These are phyloP conservation scores for Botrytis fabae DNA, from an alignment of 2,329 filamentous ascomycete species.

Conservation along the genomic window DNA sequence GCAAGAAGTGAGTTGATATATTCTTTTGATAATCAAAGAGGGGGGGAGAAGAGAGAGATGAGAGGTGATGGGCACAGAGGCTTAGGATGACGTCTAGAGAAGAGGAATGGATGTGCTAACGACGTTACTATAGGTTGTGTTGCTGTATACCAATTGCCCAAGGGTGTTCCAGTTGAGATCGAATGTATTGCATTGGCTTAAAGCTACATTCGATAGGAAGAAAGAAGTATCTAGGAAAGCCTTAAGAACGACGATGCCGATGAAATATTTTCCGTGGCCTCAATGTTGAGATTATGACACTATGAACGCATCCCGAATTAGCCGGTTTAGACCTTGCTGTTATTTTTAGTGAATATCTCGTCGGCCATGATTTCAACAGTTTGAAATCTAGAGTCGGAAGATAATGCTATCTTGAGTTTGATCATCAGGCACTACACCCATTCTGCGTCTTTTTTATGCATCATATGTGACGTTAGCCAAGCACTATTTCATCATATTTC, in stretches of 20 bases:
- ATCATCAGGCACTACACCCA: not conserved
- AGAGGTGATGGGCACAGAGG: not conserved
- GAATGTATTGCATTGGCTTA: conserved; percentile 78
- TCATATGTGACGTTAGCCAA: not conserved
- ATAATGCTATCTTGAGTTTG: not conserved
- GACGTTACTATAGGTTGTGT: conserved; percentile 58
- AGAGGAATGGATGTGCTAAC: conserved; percentile 9
- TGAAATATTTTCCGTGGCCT: not conserved
- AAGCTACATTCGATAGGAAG: not conserved
- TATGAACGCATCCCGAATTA: not conserved
- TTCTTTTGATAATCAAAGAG: not conserved
- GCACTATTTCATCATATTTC: not conserved
- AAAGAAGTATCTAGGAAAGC: not conserved
- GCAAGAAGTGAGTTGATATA: conserved; percentile 59
- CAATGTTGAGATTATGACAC: not conserved
- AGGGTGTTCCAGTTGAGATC: conserved; percentile 87
- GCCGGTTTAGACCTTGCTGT: too few species aligned
- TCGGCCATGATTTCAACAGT: not conserved
- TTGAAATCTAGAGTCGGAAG: not conserved
- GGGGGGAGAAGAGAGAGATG: not conserved
- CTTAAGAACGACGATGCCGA: not conserved
- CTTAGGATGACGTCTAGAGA: not conserved
- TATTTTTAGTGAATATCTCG: not conserved
- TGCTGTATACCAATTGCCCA: conserved; percentile 85
- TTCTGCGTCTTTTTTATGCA: not conserved